Evolutionary conservation across 2,329 filamentous ascomycete species (phyloP), one percentile per base, ranked within the genome.

Genomic region (Emergomyces pasteurianus): DNA sequence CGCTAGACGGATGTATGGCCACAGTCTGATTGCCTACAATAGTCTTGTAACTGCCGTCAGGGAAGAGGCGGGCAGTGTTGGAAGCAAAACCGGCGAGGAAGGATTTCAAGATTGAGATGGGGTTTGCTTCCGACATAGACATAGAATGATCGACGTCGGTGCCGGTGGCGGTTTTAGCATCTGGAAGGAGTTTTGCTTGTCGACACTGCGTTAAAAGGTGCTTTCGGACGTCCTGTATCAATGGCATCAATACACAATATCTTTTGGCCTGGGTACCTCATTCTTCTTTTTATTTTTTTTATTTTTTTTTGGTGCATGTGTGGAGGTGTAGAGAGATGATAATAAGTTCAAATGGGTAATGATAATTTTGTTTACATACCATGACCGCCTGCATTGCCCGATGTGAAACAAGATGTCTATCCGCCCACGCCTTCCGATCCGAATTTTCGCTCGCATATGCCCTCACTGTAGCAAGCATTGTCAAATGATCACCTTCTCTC

Each of bases 381-480:
- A 86, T 84, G 3, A 85, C 83, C 18, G 80, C 81, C 65, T 83
- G 81, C 84, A 87, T 86, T 3, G 84, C 83, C 46, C 84, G 78
- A 65, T 86, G 84, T 1, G 79, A 83, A 12, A 86, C 80, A 63
- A 83, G 77, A 65, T 84, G 82, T 63, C 76, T 76, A 61, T 81
- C 77, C 36, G 82, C 81, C 84, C 84, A 87, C 21, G 76, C 75
- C 64, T 82, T 84, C 14, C 84, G 79, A 67, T 86, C 81, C 1
- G 78, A 74, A 21, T 78, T 75, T 63, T 86, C 84, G 21, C 78
- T 76, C 0, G 81, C 78, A 68, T 86, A 87, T 2, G 79, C 79
- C 63, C 80, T 82, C 1, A 86, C 81, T 0, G 83, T 83, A 0
- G 81, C 78, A 10, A 87, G 73, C 62, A 86, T 78, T 2, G 84